These are phyloP conservation scores for Incumbomyces delicatus DNA, from an alignment of 2,329 filamentous ascomycete genomes.

Conservation along the genomic window DNA sequence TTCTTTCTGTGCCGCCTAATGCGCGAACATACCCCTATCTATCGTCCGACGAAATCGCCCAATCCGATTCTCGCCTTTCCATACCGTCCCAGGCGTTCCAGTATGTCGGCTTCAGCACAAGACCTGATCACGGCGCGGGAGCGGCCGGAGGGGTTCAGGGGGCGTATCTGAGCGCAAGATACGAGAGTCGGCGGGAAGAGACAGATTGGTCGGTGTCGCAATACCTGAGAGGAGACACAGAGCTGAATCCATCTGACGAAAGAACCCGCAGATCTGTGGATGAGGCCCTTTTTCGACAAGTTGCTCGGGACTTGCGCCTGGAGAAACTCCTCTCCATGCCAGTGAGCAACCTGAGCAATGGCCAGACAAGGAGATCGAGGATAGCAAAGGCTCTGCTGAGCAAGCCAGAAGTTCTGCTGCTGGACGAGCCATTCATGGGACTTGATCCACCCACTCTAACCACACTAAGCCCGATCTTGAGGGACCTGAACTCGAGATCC, in stretches of 20 bases:
- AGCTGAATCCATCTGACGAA: conserved; percentile 62
- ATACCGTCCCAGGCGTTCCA: conserved; percentile 61
- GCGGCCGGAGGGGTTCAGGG: conserved; percentile 44
- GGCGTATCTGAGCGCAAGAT: conserved; percentile 78
- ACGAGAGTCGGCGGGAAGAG: conserved; percentile 76
- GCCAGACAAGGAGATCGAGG: conserved; percentile 74
- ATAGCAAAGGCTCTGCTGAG: conserved; percentile 79
- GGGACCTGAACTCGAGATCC: conserved; percentile 55
- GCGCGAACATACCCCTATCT: conserved; percentile 74
- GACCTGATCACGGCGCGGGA: conserved; percentile 47
- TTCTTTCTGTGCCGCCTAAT: conserved; percentile 64
- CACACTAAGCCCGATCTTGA: conserved; percentile 60
- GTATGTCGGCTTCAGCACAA: conserved; percentile 82
- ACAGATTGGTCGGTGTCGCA: conserved; percentile 78
- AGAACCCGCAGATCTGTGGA: conserved; percentile 44
- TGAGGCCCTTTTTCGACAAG: conserved; percentile 44
- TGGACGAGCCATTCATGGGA: conserved; percentile 89
- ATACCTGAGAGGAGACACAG: conserved; percentile 72
- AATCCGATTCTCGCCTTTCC: conserved; percentile 42
- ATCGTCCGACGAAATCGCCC: conserved; percentile 49
- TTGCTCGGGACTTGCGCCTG: conserved; percentile 62
- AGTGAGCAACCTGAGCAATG: conserved; percentile 84
- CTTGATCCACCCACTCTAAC: conserved; percentile 74
- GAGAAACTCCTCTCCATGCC: conserved; percentile 64
- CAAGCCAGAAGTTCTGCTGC: conserved; percentile 67